Evolutionary conservation across 805 yeast species (phyloP), one percentile per base, ranked within the genome.

Genomic region (Starmerella potacharoeniae): DNA sequence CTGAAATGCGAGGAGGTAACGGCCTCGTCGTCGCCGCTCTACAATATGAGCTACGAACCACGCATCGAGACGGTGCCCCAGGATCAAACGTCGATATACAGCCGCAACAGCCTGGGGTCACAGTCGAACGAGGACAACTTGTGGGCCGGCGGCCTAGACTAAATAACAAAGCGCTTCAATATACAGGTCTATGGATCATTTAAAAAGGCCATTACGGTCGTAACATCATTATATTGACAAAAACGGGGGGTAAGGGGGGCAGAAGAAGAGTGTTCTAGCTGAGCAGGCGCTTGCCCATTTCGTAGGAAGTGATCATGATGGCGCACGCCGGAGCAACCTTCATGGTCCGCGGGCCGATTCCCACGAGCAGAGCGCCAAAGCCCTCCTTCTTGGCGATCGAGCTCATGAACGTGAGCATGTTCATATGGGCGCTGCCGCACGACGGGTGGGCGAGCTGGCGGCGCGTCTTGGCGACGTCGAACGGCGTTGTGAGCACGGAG

Each of bases 251-350:
- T n/a, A n/a, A n/a, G n/a, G 11, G 30, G 13, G 33, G 33, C 22
- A 29, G 45, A 31, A 14, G 17, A 49, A 3, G 37, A 41, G 6
- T 28, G 29, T 17, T 11, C 46, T 44, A 44, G 48, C 56, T 29
- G 51, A 69, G 67, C n/a, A 81, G 66, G 55, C 79, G 79, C 69
- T 93, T 93, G 31, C 95, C 85, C 45, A 90, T 73, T 68, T 93
- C 98, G 67, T 93, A 93, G 41, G 93, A 84, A 11, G 97, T 87
- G 46, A 93, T 89, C 98, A 93, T 93, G 40, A 93, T 91, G 1
- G 98, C 98, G 76, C 98, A 93, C 14, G 96, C 83, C 10, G 98
- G 97, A 0, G 97, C 96, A 31, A 93, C 85, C 66, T 93, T 93
- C 68, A 91, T 71, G 7, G 91, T 78, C 60, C 98, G 77, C 0